A percentile compares a stretch with the other conserved stretches of the same genome.
phyloP scores from a whole-genome alignment of 2,329 filamentous ascomycete species.

The Sclerotinia borealis region DNA sequence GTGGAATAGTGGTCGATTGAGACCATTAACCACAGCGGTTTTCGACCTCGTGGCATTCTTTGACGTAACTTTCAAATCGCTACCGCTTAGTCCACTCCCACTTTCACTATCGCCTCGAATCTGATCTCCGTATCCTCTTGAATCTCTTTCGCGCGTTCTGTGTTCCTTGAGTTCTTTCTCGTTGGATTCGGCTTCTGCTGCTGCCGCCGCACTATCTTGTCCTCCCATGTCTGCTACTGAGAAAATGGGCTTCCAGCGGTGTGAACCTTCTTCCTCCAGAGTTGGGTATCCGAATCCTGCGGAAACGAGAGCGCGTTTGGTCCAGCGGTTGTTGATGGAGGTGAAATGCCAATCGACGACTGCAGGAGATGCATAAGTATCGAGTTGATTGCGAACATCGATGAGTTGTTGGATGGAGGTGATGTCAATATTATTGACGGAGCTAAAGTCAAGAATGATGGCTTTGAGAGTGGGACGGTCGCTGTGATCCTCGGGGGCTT shows the following conservation, averaged over 20 bases:
- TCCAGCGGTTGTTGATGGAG: conserved; percentile 91
- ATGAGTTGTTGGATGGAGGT: conserved; percentile 90
- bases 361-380: conserved; percentile 73
- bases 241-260: conserved; percentile 92
- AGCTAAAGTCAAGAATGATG: conserved; percentile 89
- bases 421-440: conserved; percentile 89
- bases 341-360: conserved; percentile 93
- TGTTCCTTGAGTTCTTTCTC: conserved; percentile 39
- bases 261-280: conserved; percentile 35
- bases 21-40: conserved; percentile 69
- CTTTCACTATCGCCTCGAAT: conserved; percentile 22
- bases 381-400: conserved; percentile 90
- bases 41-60: conserved; percentile 36
- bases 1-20: conserved; percentile 90
- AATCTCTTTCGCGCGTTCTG: conserved; percentile 16
- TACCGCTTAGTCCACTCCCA: conserved; percentile 11
- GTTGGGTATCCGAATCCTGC: conserved; percentile 85
- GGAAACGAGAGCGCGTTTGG: conserved; percentile 79
- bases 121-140: conserved; percentile 32
- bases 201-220: conserved; percentile 59
- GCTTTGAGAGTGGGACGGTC: conserved; percentile 69
- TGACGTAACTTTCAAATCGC: conserved; percentile 18
- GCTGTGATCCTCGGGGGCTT: conserved; percentile 40
- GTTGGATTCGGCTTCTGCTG: conserved; percentile 53
- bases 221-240: conserved; percentile 83